Evolutionary conservation across 2,329 filamentous ascomycete species (phyloP).

Genomic region (Phoma herbarum): DNA sequence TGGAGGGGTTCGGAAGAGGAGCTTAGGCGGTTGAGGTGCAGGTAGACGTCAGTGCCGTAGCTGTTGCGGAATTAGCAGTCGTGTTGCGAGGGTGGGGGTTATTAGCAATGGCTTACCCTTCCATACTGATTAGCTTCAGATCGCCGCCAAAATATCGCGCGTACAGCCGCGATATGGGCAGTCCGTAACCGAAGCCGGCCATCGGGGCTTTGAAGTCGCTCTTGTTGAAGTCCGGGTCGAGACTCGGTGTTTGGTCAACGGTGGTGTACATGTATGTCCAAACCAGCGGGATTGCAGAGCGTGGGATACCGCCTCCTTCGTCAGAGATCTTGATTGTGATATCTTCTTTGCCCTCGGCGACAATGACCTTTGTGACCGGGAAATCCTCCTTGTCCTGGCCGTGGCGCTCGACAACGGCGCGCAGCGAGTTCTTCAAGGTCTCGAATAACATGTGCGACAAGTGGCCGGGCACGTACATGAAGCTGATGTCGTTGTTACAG

Average conservation of each 20-base stretch:
- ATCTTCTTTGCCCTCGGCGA: slow-evolving; percentile 96
- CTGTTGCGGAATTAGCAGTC: slow-evolving; percentile 56
- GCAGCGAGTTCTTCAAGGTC: slow-evolving; percentile 96
- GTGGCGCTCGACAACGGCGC: slow-evolving; percentile 94
- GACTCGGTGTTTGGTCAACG: slow-evolving; percentile 90
- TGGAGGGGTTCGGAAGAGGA: slow-evolving; percentile 96
- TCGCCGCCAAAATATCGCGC: slow-evolving; percentile 98
- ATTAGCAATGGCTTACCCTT: slow-evolving; percentile 76
- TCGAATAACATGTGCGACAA: slow-evolving; percentile 99
- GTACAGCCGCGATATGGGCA: slow-evolving; percentile 93
- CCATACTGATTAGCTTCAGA: slow-evolving; percentile 98
- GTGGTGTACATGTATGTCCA: slow-evolving; percentile 99
- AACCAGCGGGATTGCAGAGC: slow-evolving; percentile 93
- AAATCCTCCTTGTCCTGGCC: slow-evolving; percentile 96
- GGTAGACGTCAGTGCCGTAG: slow-evolving; percentile 97
- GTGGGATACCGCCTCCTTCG: slow-evolving; percentile 93
- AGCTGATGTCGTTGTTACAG: slow-evolving; percentile 91
- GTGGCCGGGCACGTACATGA: slow-evolving; percentile 99
- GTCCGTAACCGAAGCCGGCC: slow-evolving; percentile 97
- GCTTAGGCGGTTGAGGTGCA: slow-evolving; percentile 94
- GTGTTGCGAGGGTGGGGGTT: slow-evolving; percentile 27
- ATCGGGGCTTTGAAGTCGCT: slow-evolving; percentile 99
- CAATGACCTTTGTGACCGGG: slow-evolving; percentile 95
- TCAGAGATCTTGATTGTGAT: slow-evolving; percentile 99
- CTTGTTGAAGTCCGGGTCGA: slow-evolving; percentile 98